Conservation (phyloP, 106 monocot species). For the Cymbidium sinense region DNA sequence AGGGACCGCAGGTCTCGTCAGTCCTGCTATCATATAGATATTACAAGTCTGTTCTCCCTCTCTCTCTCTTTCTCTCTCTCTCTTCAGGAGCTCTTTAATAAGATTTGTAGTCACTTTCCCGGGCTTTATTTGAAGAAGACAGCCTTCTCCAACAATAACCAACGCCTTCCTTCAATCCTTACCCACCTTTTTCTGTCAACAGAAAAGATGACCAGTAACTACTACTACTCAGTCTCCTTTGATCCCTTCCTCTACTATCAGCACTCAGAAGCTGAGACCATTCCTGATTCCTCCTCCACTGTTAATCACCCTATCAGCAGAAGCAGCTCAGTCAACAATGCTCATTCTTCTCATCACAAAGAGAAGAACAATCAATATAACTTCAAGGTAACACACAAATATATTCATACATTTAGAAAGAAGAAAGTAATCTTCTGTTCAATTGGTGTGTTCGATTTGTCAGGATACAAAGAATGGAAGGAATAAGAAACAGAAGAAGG, state of each 20-base stretch:
- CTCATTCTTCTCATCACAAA: background rate
- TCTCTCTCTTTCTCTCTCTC: background rate
- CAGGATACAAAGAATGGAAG: too few relatives aligned
- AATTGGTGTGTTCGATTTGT: background rate
- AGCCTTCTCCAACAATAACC: background rate
- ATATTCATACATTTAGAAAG: too few relatives aligned
- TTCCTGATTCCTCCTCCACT: too few relatives aligned
- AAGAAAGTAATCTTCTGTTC: background rate
- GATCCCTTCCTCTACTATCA: too few relatives aligned
- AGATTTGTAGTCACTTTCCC: background rate
- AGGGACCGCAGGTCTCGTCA: background rate
- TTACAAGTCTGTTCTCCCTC: background rate
- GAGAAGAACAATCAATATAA: background rate
- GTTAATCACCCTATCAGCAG: background rate
- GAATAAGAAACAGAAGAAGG: background rate
- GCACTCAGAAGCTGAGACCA: too few relatives aligned
- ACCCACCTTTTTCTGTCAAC: background rate
- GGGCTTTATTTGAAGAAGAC: background rate
- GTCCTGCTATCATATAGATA: background rate
- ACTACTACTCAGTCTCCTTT: too few relatives aligned
- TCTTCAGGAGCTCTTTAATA: background rate
- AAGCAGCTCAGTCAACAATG: background rate
- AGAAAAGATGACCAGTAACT: background rate
- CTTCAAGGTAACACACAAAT: too few relatives aligned
- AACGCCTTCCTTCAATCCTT: background rate